Base-by-base conservation (phyloP, 306 rosid species). In the Dryas alaskensis region DNA sequence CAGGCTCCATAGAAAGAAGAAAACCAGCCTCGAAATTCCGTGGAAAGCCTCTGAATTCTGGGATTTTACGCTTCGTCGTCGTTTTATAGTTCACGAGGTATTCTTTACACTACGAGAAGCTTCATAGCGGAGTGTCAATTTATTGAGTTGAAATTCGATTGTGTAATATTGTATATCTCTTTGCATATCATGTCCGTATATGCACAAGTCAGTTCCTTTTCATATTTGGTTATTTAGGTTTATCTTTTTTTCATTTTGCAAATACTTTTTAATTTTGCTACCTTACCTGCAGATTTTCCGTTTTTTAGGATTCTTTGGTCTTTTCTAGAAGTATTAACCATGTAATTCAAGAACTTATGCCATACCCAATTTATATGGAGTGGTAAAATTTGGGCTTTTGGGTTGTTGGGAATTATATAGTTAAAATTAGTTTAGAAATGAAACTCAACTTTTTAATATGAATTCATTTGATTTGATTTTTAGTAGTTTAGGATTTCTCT, bases 71-170 rank as follows among this genome's bases (percentile, higher is more conserved):
- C 47, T 22, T 54, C 71, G 8, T 39, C 42, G 3, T 52, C 11
- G 13, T 12, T 54, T 45, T 37, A 37, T 25, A 44, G 31, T 22
- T 7, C 44, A 16, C 59, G 25, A 72, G 77, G 78, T 72, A 16
- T 37, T 60, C 10, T 58, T 46, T 22, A 4, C 10, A 10, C 11
- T 12, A 7, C 27, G 8, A 4, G 3, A 25, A 14, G 13, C n/a
- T 13, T 4, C 61, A 43, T 59, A 0, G 5, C 4, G 27, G 60
- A 19, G 54, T 47, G 17, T 40, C 19, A 62, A 54, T 54, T 62
- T 42, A n/a, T 19, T 66, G 52, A 66, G 16, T 27, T 66, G 42
- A 9, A 66, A 45, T 66, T 14, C 9, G 9, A 22, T 12, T 65
- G 6, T 43, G 50, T 5, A 31, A 2, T 44, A 22, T 58, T 45